A percentile compares a stretch with the other conserved stretches of the same genome.
These are phyloP conservation scores for Spathaspora arborariae DNA, from an alignment of 805 yeast species.

Conservation along the genomic window DNA sequence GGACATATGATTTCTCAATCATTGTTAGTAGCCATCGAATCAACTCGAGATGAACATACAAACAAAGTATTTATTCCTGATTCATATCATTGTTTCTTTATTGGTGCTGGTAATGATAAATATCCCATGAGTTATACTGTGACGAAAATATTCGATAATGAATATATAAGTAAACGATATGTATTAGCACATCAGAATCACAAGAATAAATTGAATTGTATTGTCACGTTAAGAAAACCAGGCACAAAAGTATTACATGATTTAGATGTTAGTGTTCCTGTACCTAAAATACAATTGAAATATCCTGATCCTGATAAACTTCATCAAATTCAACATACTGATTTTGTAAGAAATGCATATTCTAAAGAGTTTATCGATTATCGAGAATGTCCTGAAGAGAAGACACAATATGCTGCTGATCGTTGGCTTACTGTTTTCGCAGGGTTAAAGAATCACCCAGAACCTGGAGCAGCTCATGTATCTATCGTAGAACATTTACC, in stretches of 20 bases:
- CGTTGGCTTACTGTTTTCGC: conserved; percentile 41
- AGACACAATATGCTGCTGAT: conserved; percentile 24
- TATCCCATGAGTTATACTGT: conserved; percentile 53
- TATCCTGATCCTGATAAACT: conserved; percentile 24
- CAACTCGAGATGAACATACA: conserved; percentile 23
- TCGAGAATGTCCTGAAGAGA: conserved; percentile 33
- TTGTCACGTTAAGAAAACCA: conserved; percentile 38
- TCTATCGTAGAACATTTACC: conserved; percentile 8
- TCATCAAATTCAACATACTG: conserved; percentile 30
- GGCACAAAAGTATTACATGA: conserved; percentile 5
- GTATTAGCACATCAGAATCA: conserved; percentile 55
- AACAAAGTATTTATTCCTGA: conserved; percentile 41
- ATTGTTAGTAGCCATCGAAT: conserved; percentile 53
- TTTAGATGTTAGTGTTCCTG: conserved; percentile 11
- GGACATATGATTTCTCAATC: conserved; percentile 69
- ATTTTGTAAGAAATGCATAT: conserved; percentile 34
- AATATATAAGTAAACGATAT: conserved; percentile 48
- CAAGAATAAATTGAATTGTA: conserved; percentile 47
- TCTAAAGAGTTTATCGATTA: conserved; percentile 32
- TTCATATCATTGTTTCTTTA: conserved; percentile 60
- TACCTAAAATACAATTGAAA: conserved; percentile 18
- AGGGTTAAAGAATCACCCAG: conserved; percentile 20
- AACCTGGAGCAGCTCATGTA: conserved; percentile 7
- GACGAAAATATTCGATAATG: conserved; percentile 47
- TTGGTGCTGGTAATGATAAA: conserved; percentile 48